These are phyloP conservation scores for Helicostylum pulchrum DNA, from an alignment of 192 early-diverging fungal genomes.

Conservation along the genomic window DNA sequence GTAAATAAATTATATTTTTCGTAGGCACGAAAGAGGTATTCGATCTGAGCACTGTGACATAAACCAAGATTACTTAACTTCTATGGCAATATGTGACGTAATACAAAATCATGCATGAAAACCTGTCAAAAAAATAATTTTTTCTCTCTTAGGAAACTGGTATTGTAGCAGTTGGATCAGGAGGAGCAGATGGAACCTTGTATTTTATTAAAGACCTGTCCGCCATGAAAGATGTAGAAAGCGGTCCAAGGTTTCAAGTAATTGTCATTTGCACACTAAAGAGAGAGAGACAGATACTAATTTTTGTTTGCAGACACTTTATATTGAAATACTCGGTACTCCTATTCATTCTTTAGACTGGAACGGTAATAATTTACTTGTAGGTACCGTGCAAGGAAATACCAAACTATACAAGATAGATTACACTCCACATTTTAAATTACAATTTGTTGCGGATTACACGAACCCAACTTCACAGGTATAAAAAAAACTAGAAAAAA, in stretches of 20 bases:
- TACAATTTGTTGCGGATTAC: background rate
- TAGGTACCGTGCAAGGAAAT: constrained; percentile 13
- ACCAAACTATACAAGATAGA: constrained; percentile 7
- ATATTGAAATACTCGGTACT: constrained; percentile 2
- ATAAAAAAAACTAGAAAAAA: background rate
- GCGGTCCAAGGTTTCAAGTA: constrained; percentile 17
- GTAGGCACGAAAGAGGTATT: constrained; percentile 10
- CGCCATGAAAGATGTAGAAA: background rate
- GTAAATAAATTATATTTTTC: background rate
- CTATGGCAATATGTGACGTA: constrained; percentile 12
- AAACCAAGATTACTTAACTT: constrained; percentile 15
- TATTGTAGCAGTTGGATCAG: constrained; percentile 14
- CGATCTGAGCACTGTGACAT: constrained; percentile 3
- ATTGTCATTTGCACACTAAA: background rate
- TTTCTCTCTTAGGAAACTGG: background rate
- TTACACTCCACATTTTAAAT: background rate
- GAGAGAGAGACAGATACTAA: no score
- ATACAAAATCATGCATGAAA: background rate
- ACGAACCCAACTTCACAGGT: background rate
- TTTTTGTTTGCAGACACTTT: background rate
- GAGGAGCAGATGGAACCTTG: background rate
- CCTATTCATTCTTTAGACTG: constrained; percentile 24
- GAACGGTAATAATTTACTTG: constrained; percentile 7
- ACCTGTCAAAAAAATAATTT: background rate
- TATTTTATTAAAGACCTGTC: constrained; percentile 24